Base-by-base conservation (phyloP, 2,329 filamentous ascomycete genomes). In the Trichoderma oligosporum region DNA sequence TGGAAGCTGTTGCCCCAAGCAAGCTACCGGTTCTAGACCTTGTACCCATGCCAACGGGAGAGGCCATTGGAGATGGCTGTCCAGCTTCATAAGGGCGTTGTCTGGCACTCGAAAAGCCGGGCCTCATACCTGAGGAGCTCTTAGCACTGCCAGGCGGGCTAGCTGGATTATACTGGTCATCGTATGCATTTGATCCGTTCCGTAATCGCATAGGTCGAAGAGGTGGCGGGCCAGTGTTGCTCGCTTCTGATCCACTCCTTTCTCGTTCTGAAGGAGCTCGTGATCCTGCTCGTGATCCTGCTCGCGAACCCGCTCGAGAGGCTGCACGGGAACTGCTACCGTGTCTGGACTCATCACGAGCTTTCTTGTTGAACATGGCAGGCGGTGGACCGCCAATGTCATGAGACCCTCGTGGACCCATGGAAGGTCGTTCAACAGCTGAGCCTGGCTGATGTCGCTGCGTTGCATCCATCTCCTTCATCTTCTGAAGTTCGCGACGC, bases 201-300 rank as follows among this genome's bases (percentile, higher is more conserved):
- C 73, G 71, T 8, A 60, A 18, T 7, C 53, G 58, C 73, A 64
- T 24, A 73, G 71, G 3, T 70, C 66, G 7, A 73, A 74, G n/a
- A 75, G 73, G 57, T 70, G 74, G 27, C 69, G 70, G 20, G 72
- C 71, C 72, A 25, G 73, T 73, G n/a, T 69, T 76, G 66, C 80
- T 82, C 3, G 79, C 73, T 20, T 83, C 80, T 0, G 81, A 83
- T 29, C 80, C 79, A 61, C 81, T 83, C 39, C 81, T 73, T 41
- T 82, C 76, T 8, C 80, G 74, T 41, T 82, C 79, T 0, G 73
- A 72, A 20, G 71, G 63, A 14, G 66, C 66, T 25, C 65, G 66
- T 4, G 70, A 74, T 20, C 61, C 67, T 14, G 65, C 63, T 31
- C 66, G 66, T 2, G 70, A 74, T 18, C 60, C 66, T 20, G 65